phyloP scores from a whole-genome alignment of 352 stramenopile genomes.

The Phytophthora aleatoria region DNA sequence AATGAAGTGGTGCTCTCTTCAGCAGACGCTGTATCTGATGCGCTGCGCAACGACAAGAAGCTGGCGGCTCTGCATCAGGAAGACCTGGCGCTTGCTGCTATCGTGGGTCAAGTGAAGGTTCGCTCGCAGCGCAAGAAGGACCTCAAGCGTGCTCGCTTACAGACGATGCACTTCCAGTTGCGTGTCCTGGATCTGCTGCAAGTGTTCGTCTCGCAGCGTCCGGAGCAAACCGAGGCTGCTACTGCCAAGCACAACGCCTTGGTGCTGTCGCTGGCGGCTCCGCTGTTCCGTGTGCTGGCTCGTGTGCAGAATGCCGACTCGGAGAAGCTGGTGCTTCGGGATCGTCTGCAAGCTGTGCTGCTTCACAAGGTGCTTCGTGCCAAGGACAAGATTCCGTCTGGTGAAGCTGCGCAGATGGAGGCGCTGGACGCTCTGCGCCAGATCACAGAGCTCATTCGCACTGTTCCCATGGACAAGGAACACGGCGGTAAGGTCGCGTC shows the following conservation, averaged over 20 bases:
- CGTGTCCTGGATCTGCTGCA: conserved; percentile 82
- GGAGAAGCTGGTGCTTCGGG: conserved; percentile 75
- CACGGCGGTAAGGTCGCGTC: conserved; percentile 64
- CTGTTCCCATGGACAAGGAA: conserved; percentile 65
- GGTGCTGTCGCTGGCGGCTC: conserved; percentile 57
- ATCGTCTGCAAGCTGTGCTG: conserved; percentile 72
- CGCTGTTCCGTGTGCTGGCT: conserved; percentile 66
- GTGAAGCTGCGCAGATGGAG: conserved; percentile 24
- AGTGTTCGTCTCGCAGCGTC: conserved; percentile 57
- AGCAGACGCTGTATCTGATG: conserved; percentile 62
- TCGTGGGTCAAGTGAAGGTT: conserved; percentile 79
- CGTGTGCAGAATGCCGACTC: conserved; percentile 58
- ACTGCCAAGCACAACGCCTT: conserved; percentile 31
- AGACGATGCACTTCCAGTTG: conserved; percentile 86
- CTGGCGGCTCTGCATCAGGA: conserved; percentile 74
- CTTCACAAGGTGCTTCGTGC: conserved; percentile 67
- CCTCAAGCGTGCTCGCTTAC: conserved; percentile 63
- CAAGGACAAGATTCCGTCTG: conserved; percentile 51
- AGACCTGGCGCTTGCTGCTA: conserved; percentile 77
- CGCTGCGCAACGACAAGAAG: conserved; percentile 67
- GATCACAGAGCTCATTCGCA: conserved; percentile 51
- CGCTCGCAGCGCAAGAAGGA: conserved; percentile 81
- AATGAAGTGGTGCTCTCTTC: conserved; percentile 62
- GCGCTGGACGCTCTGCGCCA: conserved; percentile 40
- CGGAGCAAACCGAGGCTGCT: conserved; percentile 22